Conservation (phyloP, 2,329 filamentous ascomycete species). For the Microdochium paspali region DNA sequence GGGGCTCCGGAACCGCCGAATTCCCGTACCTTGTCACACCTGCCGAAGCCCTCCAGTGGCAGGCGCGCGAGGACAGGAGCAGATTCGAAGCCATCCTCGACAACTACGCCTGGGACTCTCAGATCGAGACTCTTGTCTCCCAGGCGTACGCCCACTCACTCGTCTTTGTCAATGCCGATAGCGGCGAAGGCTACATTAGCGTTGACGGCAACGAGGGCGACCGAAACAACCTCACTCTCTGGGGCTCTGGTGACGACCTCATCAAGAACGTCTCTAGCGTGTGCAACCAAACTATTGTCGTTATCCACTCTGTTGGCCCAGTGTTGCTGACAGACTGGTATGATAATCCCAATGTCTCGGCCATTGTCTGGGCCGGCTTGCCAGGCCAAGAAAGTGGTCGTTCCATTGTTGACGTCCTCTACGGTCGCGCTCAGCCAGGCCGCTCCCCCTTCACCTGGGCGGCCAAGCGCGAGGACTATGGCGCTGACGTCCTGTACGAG, state of each 20-base stretch:
- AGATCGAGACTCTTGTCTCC: constrained; percentile 50
- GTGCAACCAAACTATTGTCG: constrained; percentile 84
- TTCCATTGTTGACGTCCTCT: constrained; percentile 72
- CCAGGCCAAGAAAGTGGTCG: constrained; percentile 81
- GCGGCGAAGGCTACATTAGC: constrained; percentile 78
- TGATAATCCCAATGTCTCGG: constrained; percentile 68
- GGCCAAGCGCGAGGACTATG: constrained; percentile 56
- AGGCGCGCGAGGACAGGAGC: constrained; percentile 49
- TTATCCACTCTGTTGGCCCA: constrained; percentile 78
- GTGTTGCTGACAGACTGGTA: constrained; percentile 70
- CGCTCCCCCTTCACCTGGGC: constrained; percentile 79
- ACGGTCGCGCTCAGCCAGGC: constrained; percentile 68
- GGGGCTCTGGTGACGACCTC: constrained; percentile 71
- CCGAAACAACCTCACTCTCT: constrained; percentile 85
- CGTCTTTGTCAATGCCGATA: constrained; percentile 82
- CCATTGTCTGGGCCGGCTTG: constrained; percentile 72
- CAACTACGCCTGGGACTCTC: constrained; percentile 51
- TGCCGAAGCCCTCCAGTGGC: constrained; percentile 56
- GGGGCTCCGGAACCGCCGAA: constrained; percentile 63
- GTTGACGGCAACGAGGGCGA: constrained; percentile 81
- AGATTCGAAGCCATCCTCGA: constrained; percentile 58
- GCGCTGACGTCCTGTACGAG: constrained; percentile 54
- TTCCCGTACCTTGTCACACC: constrained; percentile 72
- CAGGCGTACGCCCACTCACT: constrained; percentile 62
- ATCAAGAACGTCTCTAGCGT: constrained; percentile 70